Percentiles rank a stretch among this genome's conserved stretches.
Evolutionary conservation across 148 eudicot genomes (phyloP).

Genomic region (Camellia lanceoleosa): DNA sequence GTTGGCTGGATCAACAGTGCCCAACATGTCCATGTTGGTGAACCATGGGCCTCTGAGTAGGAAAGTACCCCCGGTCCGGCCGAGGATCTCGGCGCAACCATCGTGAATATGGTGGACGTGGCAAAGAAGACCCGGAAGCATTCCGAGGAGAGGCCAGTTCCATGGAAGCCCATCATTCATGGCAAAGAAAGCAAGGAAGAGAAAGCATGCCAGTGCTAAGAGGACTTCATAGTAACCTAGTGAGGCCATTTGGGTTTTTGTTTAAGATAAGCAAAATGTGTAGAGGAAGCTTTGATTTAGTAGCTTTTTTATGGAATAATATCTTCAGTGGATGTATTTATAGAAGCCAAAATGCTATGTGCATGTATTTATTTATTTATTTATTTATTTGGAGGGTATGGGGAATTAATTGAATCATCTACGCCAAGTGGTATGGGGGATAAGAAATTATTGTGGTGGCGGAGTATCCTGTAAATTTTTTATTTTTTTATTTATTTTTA

Average conservation of each 20-base stretch:
- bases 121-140: slow-evolving; percentile 41
- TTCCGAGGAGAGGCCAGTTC: slow-evolving; percentile 54
- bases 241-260: slow-evolving; percentile 22
- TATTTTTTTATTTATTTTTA: no score
- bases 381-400: no score
- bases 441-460: no score
- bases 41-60: slow-evolving; percentile 60
- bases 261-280: neutral
- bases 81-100: slow-evolving; percentile 11
- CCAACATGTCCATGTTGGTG: slow-evolving; percentile 36
- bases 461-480: no score
- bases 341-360: no score
- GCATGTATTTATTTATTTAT: no score
- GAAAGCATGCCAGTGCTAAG: slow-evolving; percentile 14
- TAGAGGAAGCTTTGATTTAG: no score
- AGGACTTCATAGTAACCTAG: slow-evolving; percentile 23
- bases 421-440: no score
- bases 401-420: no score
- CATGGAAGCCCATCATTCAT: slow-evolving; percentile 17
- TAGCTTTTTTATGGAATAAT: no score
- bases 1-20: slow-evolving; percentile 40
- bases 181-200: slow-evolving; percentile 13
- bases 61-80: slow-evolving; percentile 29
- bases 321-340: no score
- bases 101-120: slow-evolving; percentile 34